Evolutionary conservation across 495 filamentous ascomycete species (phyloP), one percentile per base, ranked within the genome.

Genomic region (Elasticomyces elasticus): DNA sequence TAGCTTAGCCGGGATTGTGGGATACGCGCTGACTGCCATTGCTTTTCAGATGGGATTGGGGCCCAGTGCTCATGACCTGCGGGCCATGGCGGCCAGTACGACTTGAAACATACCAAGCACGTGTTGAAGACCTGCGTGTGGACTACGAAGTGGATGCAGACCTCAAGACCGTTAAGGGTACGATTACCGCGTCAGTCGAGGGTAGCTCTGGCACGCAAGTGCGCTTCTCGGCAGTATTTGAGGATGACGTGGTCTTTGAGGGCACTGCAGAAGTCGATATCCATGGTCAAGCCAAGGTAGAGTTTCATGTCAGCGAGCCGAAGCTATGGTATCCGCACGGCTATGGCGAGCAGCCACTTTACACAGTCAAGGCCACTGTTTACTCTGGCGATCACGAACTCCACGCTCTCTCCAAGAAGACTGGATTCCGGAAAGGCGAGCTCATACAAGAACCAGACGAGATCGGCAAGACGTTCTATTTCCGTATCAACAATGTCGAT

Each of bases 21-120:
- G n/a, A n/a, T n/a, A n/a, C n/a, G n/a, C n/a, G n/a, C n/a, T n/a
- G n/a, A n/a, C n/a, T n/a, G n/a, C n/a, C n/a, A n/a, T n/a, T n/a
- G n/a, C n/a, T n/a, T n/a, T n/a, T n/a, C 59, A 66, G 67, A 23
- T 70, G 67, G 66, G 67, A 70, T 40, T 67, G 68, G 68, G 67
- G 67, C 11, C 68, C 68, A 19, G 52, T 68, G 10, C 62, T 71
- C 23, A 65, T 63, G 46, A 66, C 68, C 19, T 66, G 68, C 50
- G 68, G 68, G 22, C 68, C 68, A 26, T 71, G 68, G 68, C 56
- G 65, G 19, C 37, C 60, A 20, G 64, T 71, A 0, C 61, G 66
- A 24, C 51, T 71, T 11, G 68, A 71, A 40, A 64, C 56, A 0
- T 71, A 69, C 33, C 46, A 65, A 5, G 49, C 65, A 15, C 49